These are phyloP conservation scores for Dillenia turbinata DNA, from an alignment of 164 flowering plant genomes.

Conservation along the genomic window DNA sequence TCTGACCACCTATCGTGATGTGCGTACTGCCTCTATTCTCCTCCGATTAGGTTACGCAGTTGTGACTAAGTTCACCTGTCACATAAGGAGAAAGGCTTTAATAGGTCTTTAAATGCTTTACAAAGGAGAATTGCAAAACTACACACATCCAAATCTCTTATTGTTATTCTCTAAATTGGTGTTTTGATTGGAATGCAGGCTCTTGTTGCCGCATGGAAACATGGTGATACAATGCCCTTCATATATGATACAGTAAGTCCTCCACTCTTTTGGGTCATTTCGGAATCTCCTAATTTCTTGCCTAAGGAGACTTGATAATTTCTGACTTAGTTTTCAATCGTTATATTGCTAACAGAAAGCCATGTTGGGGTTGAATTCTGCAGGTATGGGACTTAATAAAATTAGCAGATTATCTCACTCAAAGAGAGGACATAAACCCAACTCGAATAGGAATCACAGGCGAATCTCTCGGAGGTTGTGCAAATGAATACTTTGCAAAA, in stretches of 20 bases:
- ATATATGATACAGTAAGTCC: slow-evolving; percentile 79
- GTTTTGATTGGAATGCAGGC: slow-evolving; percentile 50
- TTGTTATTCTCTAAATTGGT: slow-evolving; percentile 1
- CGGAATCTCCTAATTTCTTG: not conserved
- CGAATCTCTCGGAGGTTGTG: slow-evolving; percentile 95
- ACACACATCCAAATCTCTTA: not conserved
- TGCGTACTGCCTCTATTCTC: slow-evolving; percentile 12
- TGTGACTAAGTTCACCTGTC: not conserved
- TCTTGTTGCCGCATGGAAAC: slow-evolving; percentile 78
- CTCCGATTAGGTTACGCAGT: not conserved
- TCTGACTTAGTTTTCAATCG: not conserved
- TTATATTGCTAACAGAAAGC: not conserved
- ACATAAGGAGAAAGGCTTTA: not conserved
- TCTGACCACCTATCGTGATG: slow-evolving; percentile 71
- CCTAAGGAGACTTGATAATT: no score
- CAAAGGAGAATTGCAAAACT: not conserved
- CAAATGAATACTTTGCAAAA: not conserved
- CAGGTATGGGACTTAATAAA: slow-evolving; percentile 92
- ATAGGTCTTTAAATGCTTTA: not conserved
- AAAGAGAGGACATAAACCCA: slow-evolving; percentile 80
- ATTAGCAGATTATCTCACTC: slow-evolving; percentile 80
- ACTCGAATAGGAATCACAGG: slow-evolving; percentile 88
- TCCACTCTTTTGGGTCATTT: not conserved
- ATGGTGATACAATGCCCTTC: slow-evolving; percentile 94
- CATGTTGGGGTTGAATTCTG: not conserved